Evolutionary conservation across 805 yeast genomes (phyloP).

Genomic region (Candida verbasci): DNA sequence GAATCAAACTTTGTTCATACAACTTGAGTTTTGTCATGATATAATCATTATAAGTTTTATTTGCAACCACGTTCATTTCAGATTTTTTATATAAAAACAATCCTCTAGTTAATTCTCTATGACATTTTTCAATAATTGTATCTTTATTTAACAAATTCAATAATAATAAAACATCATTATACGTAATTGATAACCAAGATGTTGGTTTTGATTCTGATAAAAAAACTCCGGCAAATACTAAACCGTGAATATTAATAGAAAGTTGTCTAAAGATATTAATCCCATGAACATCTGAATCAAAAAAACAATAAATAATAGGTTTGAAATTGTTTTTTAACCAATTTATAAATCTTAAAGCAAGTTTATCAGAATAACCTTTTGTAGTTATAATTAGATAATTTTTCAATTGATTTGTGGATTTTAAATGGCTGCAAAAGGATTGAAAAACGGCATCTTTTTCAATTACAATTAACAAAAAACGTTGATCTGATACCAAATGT

Average conservation of each 20-base stretch:
- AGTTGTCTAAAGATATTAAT: slow-evolving; percentile 44
- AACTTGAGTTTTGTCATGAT: background rate
- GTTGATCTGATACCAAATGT: background rate
- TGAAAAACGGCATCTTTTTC: slow-evolving; percentile 41
- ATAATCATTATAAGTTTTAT: background rate
- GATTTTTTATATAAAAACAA: slow-evolving; percentile 48
- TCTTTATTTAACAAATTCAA: slow-evolving; percentile 10
- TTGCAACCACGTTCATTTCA: slow-evolving; percentile 45
- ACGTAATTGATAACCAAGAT: slow-evolving; percentile 15
- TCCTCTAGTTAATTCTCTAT: slow-evolving; percentile 52
- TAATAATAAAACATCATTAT: slow-evolving; percentile 18
- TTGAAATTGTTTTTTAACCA: slow-evolving; percentile 3
- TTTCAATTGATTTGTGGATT: slow-evolving; percentile 2
- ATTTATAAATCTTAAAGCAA: slow-evolving; percentile 32
- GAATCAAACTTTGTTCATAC: too few species aligned
- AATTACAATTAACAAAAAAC: slow-evolving; percentile 18
- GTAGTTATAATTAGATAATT: slow-evolving; percentile 46
- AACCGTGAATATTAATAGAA: slow-evolving; percentile 15
- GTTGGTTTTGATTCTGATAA: slow-evolving; percentile 35
- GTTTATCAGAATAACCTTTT: slow-evolving; percentile 61
- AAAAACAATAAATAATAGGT: slow-evolving; percentile 35
- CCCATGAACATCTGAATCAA: slow-evolving; percentile 68
- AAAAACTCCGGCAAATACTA: slow-evolving; percentile 37
- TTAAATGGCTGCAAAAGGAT: slow-evolving; percentile 22
- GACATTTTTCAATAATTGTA: slow-evolving; percentile 10